A percentile compares a stretch with the other conserved stretches of the same genome.
Evolutionary conservation across 1,139 yeast species (phyloP).

Genomic region (Pichia sp.): DNA sequence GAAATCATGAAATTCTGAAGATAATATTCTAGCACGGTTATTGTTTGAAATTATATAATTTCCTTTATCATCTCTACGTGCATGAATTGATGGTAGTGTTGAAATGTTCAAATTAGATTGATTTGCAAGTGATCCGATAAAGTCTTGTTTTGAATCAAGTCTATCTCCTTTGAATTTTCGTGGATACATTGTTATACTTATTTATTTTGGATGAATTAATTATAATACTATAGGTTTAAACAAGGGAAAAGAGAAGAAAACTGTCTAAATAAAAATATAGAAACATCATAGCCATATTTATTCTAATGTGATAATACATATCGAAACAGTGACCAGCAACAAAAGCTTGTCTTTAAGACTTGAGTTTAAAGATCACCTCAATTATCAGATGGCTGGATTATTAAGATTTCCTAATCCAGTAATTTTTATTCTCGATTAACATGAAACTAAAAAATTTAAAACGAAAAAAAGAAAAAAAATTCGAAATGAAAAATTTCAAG

Average conservation of each 20-base stretch:
- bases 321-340: too few species aligned
- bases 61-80: background rate
- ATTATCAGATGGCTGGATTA: background rate
- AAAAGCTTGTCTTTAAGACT: too few species aligned
- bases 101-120: constrained; percentile 6
- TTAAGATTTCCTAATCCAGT: background rate
- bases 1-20: background rate
- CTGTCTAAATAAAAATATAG: too few species aligned
- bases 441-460: background rate
- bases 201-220: too few species aligned
- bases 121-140: constrained; percentile 9
- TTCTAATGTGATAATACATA: too few species aligned
- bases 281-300: too few species aligned
- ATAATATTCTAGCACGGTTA: background rate
- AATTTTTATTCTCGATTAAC: background rate
- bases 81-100: constrained; percentile 8
- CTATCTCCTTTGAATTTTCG: constrained; percentile 10
- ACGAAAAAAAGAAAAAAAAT: too few species aligned
- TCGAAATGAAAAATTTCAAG: too few species aligned
- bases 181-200: constrained; percentile 5
- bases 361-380: background rate
- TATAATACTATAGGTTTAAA: too few species aligned
- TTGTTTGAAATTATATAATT: background rate
- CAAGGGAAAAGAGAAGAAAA: background rate
- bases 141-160: constrained; percentile 8